Evolutionary conservation across 306 rosid genomes (phyloP).

Genomic region (peach (Prunus persica)): Prunus_persica_NCBIv2 NC_034009.1:37300001-37300500

Average conservation of each 20-base stretch:
- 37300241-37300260: background rate
- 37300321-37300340: background rate
- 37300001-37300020: background rate
- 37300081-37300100: background rate
- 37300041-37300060: conserved; percentile 7
- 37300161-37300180: background rate
- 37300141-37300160: background rate
- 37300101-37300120: background rate
- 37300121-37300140: background rate
- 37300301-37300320: background rate
- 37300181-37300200: background rate
- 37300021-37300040: background rate
- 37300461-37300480: too few species aligned
- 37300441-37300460: too few species aligned
- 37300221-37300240: background rate
- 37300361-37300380: background rate
- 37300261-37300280: background rate
- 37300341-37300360: background rate
- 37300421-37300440: too few species aligned
- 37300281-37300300: background rate
- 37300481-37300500: too few species aligned
- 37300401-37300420: background rate
- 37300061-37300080: background rate
- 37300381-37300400: background rate
- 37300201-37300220: background rate